Conservation (phyloP, 148 eudicot genomes). For the Dysphania ambrosioides region DNA sequence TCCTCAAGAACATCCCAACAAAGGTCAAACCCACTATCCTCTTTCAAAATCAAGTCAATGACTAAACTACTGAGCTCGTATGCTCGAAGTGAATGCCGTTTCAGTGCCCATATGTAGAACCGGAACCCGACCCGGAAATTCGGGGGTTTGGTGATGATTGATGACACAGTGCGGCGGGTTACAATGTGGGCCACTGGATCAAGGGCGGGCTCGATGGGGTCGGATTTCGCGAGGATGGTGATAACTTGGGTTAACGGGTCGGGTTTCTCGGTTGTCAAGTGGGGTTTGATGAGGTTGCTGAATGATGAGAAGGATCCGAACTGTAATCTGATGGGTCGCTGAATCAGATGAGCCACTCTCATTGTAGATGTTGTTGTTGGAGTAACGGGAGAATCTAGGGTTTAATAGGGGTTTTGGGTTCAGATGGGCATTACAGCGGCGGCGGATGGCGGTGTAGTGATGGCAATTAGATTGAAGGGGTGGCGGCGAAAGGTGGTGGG, state of each 20-base stretch:
- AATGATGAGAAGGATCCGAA: background rate
- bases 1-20: slow-evolving; percentile 65
- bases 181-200: slow-evolving; percentile 33
- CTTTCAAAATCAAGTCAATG: slow-evolving; percentile 37
- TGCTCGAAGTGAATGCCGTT: slow-evolving; percentile 21
- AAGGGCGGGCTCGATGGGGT: slow-evolving; percentile 49
- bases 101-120: slow-evolving; percentile 67
- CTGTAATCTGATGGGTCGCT: slow-evolving; percentile 7
- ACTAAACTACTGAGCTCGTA: slow-evolving; percentile 40
- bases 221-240: slow-evolving; percentile 28
- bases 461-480: background rate
- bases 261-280: slow-evolving; percentile 9
- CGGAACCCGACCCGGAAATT: slow-evolving; percentile 48
- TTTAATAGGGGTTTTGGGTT: background rate
- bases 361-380: background rate
- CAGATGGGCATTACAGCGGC: background rate
- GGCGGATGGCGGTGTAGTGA: background rate
- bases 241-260: slow-evolving; percentile 30
- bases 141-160: slow-evolving; percentile 32
- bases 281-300: background rate
- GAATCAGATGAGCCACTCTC: slow-evolving; percentile 22
- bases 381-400: background rate
- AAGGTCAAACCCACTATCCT: slow-evolving; percentile 42
- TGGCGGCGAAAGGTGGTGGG: background rate
- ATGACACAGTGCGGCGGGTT: slow-evolving; percentile 29